A percentile compares a stretch with the other conserved stretches of the same genome.
phyloP scores from a whole-genome alignment of 495 filamentous ascomycete species.

The Hyaloscypha variabilis region DNA sequence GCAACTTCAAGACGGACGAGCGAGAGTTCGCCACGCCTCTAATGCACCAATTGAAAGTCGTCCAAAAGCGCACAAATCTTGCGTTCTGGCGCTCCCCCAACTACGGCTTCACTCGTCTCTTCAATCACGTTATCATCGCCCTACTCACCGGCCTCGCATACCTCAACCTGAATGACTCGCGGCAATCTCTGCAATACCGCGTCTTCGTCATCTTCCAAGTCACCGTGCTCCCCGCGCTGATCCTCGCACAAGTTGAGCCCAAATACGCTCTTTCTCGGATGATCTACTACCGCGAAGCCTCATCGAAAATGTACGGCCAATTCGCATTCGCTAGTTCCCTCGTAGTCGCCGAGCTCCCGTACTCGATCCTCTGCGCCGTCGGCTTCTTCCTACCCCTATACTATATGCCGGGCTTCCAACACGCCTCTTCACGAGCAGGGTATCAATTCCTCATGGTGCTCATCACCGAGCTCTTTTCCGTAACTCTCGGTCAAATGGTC shows the following conservation, averaged over 20 bases:
- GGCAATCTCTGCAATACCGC: slow-evolving; percentile 75
- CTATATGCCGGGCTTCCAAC: slow-evolving; percentile 30
- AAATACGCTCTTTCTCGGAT: slow-evolving; percentile 65
- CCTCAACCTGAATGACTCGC: slow-evolving; percentile 67
- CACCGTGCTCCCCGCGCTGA: slow-evolving; percentile 51
- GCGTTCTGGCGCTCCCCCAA: slow-evolving; percentile 74
- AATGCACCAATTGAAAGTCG: slow-evolving; percentile 56
- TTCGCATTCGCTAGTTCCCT: slow-evolving; percentile 66
- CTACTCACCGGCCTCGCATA: slow-evolving; percentile 80
- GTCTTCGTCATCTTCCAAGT: slow-evolving; percentile 80
- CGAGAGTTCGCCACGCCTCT: slow-evolving; percentile 68
- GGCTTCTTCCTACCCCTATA: slow-evolving; percentile 31
- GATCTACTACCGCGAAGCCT: slow-evolving; percentile 71
- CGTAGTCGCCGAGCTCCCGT: slow-evolving; percentile 73
- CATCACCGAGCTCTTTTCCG: slow-evolving; percentile 70
- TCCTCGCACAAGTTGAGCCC: slow-evolving; percentile 56
- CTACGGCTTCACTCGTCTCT: slow-evolving; percentile 73
- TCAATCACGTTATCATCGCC: slow-evolving; percentile 82
- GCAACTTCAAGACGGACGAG: slow-evolving; percentile 56
- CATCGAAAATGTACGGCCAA: slow-evolving; percentile 68
- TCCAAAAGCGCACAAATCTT: slow-evolving; percentile 67
- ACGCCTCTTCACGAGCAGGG: slow-evolving; percentile 60
- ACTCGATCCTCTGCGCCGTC: slow-evolving; percentile 59
- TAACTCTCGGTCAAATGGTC: slow-evolving; percentile 76
- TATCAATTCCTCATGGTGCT: slow-evolving; percentile 80